Evolutionary conservation across 345 rosid genomes (phyloP).

Genomic region (Pistacia vera): DNA sequence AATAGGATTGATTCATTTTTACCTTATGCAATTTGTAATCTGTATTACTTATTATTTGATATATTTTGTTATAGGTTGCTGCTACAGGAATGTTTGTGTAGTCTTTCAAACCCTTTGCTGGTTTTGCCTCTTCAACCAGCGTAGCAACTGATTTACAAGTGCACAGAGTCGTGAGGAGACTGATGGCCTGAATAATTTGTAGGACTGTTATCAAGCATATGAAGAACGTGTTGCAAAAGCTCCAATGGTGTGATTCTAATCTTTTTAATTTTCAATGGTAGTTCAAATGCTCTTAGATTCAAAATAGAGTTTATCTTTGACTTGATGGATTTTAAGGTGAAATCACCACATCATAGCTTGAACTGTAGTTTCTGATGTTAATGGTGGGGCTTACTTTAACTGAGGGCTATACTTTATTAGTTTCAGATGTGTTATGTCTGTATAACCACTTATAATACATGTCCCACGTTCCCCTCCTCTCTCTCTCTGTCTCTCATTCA

Average conservation of each 20-base stretch:
- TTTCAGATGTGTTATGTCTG: no score
- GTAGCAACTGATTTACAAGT: slow-evolving; percentile 36
- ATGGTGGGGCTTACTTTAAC: background rate
- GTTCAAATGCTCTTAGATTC: background rate
- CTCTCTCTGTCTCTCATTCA: no score
- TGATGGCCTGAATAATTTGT: slow-evolving; percentile 49
- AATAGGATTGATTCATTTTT: background rate
- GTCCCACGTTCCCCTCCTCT: no score
- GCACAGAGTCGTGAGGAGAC: slow-evolving; percentile 43
- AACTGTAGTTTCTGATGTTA: background rate
- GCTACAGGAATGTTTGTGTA: slow-evolving; percentile 64
- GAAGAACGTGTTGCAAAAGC: slow-evolving; percentile 79
- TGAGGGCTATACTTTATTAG: background rate
- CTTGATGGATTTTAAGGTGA: no score
- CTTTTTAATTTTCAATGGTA: background rate
- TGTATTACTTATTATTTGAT: slow-evolving; percentile 8
- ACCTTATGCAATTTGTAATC: background rate
- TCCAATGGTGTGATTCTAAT: slow-evolving; percentile 43
- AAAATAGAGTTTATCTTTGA: background rate
- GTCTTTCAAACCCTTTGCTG: slow-evolving; percentile 72
- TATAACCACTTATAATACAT: no score
- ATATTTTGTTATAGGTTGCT: slow-evolving; percentile 50
- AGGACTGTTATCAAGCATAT: slow-evolving; percentile 70
- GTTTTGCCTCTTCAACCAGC: slow-evolving; percentile 73
- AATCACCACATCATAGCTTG: no score